Evolutionary conservation across 257 asterid species (phyloP).

Genomic region (Nicotiana tabacum): DNA sequence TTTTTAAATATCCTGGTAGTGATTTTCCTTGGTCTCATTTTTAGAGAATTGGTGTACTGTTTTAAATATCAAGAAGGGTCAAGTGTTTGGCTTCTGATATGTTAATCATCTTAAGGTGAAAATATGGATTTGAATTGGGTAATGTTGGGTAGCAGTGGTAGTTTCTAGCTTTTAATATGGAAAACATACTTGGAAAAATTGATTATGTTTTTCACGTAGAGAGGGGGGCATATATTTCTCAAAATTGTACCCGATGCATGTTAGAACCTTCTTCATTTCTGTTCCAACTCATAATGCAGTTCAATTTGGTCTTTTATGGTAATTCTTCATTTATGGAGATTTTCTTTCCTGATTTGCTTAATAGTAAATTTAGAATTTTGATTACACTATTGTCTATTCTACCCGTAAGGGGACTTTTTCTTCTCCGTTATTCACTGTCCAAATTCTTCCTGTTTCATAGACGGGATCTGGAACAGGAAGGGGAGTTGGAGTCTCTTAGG

Average conservation of each 20-base stretch:
- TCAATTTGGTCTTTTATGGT: background rate
- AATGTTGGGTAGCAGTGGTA: background rate
- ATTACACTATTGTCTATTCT: background rate
- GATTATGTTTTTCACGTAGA: background rate
- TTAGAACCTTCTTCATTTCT: background rate
- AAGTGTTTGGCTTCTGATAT: background rate
- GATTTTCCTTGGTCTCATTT: background rate
- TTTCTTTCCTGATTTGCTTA: background rate
- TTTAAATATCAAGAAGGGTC: background rate
- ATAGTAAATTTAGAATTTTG: background rate
- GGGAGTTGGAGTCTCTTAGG: slow-evolving; percentile 67
- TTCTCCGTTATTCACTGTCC: background rate
- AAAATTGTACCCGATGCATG: background rate
- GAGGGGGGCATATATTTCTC: background rate
- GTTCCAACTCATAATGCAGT: background rate
- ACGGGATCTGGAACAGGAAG: slow-evolving; percentile 74
- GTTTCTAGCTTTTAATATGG: background rate
- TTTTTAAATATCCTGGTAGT: background rate
- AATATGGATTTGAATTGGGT: background rate
- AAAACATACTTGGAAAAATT: background rate
- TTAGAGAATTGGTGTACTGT: background rate
- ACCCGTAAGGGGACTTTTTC: background rate
- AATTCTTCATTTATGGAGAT: background rate
- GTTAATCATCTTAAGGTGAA: background rate
- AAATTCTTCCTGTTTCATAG: slow-evolving; percentile 25